Conservation (phyloP, 129 eudicot species). For the Escallonia herrerae region DNA sequence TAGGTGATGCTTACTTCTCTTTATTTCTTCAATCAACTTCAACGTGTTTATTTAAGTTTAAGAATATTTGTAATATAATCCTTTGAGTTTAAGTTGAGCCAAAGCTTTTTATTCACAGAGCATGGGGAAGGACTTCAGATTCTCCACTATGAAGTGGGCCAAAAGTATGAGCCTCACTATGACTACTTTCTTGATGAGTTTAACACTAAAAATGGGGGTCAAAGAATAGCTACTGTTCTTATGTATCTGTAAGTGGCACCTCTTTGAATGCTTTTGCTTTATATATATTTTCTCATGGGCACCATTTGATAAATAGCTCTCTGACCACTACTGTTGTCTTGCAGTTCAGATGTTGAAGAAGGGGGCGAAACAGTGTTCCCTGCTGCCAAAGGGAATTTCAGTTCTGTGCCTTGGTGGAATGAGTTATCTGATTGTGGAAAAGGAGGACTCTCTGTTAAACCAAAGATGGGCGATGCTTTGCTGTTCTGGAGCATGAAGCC, state of each 20-base stretch:
- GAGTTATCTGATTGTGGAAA: conserved; percentile 67
- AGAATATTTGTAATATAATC: background rate
- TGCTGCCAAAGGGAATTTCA: conserved; percentile 70
- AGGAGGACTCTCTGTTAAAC: conserved; percentile 82
- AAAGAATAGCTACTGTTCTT: conserved; percentile 78
- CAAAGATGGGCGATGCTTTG: conserved; percentile 87
- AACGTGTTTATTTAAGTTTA: background rate
- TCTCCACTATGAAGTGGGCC: conserved; percentile 87
- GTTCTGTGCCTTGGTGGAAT: conserved; percentile 71
- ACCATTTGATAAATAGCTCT: background rate
- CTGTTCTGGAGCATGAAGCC: conserved; percentile 91
- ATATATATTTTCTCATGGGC: background rate
- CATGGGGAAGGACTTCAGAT: conserved; percentile 92
- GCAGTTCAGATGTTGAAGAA: conserved; percentile 95
- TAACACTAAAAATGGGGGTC: conserved; percentile 83
- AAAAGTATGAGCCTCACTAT: conserved; percentile 75
- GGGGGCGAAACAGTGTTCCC: conserved; percentile 99
- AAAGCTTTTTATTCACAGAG: conserved; percentile 32
- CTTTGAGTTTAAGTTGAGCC: background rate
- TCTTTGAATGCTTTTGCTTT: conserved; percentile 7
- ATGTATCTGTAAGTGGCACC: conserved; percentile 76
- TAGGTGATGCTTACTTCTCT: background rate
- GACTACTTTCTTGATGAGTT: conserved; percentile 68
- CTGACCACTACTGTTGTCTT: conserved; percentile 1
- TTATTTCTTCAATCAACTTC: background rate